These are phyloP conservation scores for Elongisporangium senticosum DNA, from an alignment of 352 stramenopile species.

Conservation along the genomic window DNA sequence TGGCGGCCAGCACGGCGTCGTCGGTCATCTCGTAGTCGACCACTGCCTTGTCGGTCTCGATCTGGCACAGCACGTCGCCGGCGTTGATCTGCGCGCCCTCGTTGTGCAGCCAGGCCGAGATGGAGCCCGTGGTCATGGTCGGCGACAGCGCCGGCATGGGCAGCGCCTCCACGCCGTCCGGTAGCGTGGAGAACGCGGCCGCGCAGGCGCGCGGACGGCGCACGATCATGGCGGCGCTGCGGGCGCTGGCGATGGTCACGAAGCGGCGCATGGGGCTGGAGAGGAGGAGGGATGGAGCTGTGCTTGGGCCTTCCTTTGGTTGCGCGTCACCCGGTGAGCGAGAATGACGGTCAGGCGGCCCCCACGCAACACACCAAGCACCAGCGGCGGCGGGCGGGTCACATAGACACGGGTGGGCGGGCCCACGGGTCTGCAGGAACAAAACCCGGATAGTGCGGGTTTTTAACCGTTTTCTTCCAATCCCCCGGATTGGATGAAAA, in stretches of 20 bases:
- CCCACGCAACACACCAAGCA: not conserved
- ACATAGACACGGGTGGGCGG: not conserved
- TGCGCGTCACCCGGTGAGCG: not conserved
- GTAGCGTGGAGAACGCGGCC: slow-evolving; percentile 50
- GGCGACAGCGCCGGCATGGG: slow-evolving; percentile 95
- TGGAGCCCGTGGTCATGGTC: slow-evolving; percentile 94
- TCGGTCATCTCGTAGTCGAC: slow-evolving; percentile 99
- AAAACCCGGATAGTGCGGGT: too few relatives aligned
- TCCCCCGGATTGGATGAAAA: not conserved
- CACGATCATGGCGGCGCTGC: not conserved
- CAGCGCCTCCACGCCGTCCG: slow-evolving; percentile 65
- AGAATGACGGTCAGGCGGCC: not conserved
- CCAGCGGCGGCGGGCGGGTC: not conserved
- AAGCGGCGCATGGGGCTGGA: not conserved
- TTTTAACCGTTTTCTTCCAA: too few relatives aligned
- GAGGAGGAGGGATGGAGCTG: not conserved
- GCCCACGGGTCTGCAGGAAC: not conserved
- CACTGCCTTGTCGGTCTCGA: slow-evolving; percentile 99
- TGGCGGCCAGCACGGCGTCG: slow-evolving; percentile 93
- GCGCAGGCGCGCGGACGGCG: not conserved
- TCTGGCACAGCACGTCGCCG: slow-evolving; percentile 92
- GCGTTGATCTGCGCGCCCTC: slow-evolving; percentile 88
- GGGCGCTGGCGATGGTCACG: not conserved
- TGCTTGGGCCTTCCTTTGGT: not conserved
- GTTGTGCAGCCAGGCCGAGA: slow-evolving; percentile 92